Evolutionary conservation across 2,329 filamentous ascomycete genomes (phyloP), one percentile per base, ranked within the genome.

Genomic region (Hysterium pulicare): DNA sequence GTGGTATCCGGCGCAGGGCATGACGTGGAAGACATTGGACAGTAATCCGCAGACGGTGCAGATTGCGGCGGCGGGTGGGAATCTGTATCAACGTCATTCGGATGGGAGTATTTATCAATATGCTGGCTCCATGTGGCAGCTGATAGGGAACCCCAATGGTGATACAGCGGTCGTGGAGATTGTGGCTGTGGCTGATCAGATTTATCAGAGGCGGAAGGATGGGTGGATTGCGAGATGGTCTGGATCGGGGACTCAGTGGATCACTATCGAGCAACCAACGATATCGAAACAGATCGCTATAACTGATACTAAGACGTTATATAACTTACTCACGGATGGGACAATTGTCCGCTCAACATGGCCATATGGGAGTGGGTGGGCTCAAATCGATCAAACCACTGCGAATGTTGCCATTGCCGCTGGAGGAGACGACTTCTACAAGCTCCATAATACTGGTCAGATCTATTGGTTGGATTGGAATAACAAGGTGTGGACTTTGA

Each of bases 391-490:
- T 16, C n/a, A 33, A 2, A 58, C 59, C 34, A 19, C 55, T 1
- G 42, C 34, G 1, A 62, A 61, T 13, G 21, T 49, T 7, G 50
- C 43, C 3, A 60, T 62, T 20, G 52, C 55, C 4, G 49, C 52
- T 17, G 59, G 57, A 8, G 57, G 54, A 2, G 49, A 59, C 3
- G 53, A 60, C 8, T 58, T 62, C 40, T 62, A 60, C 46, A 62
- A 62, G 26, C 37, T 61, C 19, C 54, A 62, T 35, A 49, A 42
- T 8, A 48, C 55, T 30, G 54, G 57, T 0, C 33, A 20, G 7
- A 49, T 62, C n/a, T 53, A 61, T 13, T 62, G 57, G 53, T 38
- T 62, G 10, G 50, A 61, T 33, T 41, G 41, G 4, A 40, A 47
- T 15, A 48, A 50, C 16, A 51, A 47, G 4, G 47, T 46, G n/a